Conservation (phyloP, 495 filamentous ascomycete genomes). For the Letharia columbiana region DNA sequence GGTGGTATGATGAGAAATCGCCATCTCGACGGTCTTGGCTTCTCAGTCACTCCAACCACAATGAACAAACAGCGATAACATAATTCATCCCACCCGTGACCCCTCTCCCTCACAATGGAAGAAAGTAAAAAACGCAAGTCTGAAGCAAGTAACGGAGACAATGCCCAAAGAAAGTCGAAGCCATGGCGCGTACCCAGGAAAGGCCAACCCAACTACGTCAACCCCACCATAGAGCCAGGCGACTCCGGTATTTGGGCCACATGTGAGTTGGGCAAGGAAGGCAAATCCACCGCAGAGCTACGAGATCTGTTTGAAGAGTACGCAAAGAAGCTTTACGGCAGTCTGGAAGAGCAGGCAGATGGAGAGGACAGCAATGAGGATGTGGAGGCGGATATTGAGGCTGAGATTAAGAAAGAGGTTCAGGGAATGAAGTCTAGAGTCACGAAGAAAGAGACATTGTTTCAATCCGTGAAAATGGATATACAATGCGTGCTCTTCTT, state of each 20-base stretch:
- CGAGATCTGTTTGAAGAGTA: constrained; percentile 61
- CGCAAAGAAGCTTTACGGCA: constrained; percentile 35
- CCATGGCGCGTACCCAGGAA: constrained; percentile 24
- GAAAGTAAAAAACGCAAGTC: constrained; percentile 15
- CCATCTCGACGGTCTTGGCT: neutral
- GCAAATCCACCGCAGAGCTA: constrained; percentile 65
- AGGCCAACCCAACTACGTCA: constrained; percentile 5
- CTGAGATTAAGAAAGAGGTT: constrained; percentile 71
- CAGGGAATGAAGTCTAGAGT: constrained; percentile 48
- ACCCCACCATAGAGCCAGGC: constrained; percentile 53
- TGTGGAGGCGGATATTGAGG: constrained; percentile 65
- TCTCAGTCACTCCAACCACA: neutral
- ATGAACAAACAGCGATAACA: neutral
- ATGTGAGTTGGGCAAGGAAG: constrained; percentile 72
- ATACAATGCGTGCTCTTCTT: constrained; percentile 65
- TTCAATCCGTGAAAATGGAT: constrained; percentile 59
- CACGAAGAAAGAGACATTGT: constrained; percentile 39
- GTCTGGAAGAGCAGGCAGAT: neutral
- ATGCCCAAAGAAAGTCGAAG: constrained; percentile 22
- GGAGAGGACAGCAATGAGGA: constrained; percentile 26
- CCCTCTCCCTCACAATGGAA: neutral
- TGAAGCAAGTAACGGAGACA: neutral
- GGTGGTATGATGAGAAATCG: too few species aligned
- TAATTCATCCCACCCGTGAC: neutral
- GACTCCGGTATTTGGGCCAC: constrained; percentile 85